Evolutionary conservation across 2,329 filamentous ascomycete genomes (phyloP).

Genomic region (Aspergillus fischeri): DNA sequence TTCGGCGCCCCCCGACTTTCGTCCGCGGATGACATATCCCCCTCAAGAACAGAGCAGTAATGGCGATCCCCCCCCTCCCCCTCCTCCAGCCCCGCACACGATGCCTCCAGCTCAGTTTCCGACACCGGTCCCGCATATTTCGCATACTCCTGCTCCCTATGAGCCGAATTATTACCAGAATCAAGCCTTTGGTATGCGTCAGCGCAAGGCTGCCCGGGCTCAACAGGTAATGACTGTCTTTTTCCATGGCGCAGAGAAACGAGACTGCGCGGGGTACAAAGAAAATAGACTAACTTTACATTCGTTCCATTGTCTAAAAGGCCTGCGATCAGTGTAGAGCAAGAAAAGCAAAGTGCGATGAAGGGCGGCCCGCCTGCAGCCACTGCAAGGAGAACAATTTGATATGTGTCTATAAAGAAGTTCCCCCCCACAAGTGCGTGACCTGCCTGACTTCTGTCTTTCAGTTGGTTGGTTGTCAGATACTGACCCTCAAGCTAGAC

Average conservation of each 20-base stretch:
- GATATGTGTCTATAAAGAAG: slow-evolving; percentile 83
- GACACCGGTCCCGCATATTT: slow-evolving; percentile 21
- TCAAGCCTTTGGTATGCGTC: slow-evolving; percentile 29
- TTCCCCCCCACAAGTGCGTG: slow-evolving; percentile 81
- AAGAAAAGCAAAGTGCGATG: slow-evolving; percentile 88
- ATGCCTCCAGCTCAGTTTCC: slow-evolving; percentile 28
- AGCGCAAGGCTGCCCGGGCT: slow-evolving; percentile 38
- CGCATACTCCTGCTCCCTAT: slow-evolving; percentile 28
- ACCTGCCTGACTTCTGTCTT: background rate
- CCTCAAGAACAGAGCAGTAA: slow-evolving; percentile 27
- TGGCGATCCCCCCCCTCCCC: slow-evolving; percentile 25
- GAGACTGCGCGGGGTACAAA: background rate
- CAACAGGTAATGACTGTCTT: slow-evolving; percentile 30
- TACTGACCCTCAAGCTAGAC: slow-evolving; percentile 22
- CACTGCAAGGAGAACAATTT: slow-evolving; percentile 82
- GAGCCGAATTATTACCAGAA: slow-evolving; percentile 30
- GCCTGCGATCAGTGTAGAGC: slow-evolving; percentile 88
- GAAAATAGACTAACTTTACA: slow-evolving; percentile 4
- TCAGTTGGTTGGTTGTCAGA: background rate
- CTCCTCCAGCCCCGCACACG: slow-evolving; percentile 18
- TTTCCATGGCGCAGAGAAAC: background rate
- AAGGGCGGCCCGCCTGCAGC: slow-evolving; percentile 75
- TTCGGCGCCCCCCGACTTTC: slow-evolving; percentile 29
- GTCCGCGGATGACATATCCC: slow-evolving; percentile 29
- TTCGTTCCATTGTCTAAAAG: slow-evolving; percentile 40